Evolutionary conservation across 805 yeast species (phyloP).

Genomic region (Spathaspora passalidarum): DNA sequence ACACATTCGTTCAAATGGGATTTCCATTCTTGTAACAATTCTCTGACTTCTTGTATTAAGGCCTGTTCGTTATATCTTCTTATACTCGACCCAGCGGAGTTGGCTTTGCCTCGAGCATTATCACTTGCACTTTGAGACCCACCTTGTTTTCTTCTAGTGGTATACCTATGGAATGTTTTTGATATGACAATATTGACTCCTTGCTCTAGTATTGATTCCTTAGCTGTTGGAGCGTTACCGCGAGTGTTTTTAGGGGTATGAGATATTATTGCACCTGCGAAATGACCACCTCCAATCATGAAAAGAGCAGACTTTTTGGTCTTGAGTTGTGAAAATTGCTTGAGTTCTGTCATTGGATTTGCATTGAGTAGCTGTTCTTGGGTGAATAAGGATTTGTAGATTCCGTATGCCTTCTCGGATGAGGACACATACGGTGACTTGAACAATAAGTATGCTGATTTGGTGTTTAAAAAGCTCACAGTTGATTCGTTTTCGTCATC

Average conservation of each 20-base stretch:
- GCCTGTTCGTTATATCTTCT: slow-evolving; percentile 90
- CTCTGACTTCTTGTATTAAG: slow-evolving; percentile 72
- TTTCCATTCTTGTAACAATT: slow-evolving; percentile 65
- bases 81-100: slow-evolving; percentile 89
- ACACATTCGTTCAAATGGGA: slow-evolving; percentile 57
- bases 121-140: slow-evolving; percentile 94
- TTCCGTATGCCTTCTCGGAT: slow-evolving; percentile 52
- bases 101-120: slow-evolving; percentile 90
- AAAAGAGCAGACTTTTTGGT: slow-evolving; percentile 65
- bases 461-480: slow-evolving; percentile 58
- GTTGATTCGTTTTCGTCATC: slow-evolving; percentile 30
- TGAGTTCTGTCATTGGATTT: slow-evolving; percentile 51
- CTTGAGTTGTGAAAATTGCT: slow-evolving; percentile 11
- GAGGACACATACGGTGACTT: slow-evolving; percentile 44
- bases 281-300: slow-evolving; percentile 98
- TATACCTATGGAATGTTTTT: slow-evolving; percentile 90
- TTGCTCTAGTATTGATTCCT: slow-evolving; percentile 53
- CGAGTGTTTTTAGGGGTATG: slow-evolving; percentile 58
- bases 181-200: slow-evolving; percentile 66
- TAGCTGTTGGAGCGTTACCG: slow-evolving; percentile 48
- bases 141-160: slow-evolving; percentile 96
- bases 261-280: slow-evolving; percentile 90
- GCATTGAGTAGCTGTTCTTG: slow-evolving; percentile 28
- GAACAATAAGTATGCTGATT: slow-evolving; percentile 66
- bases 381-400: slow-evolving; percentile 62